Conservation (phyloP, 2,329 filamentous ascomycete species). For the Trichoderma sp. region DNA sequence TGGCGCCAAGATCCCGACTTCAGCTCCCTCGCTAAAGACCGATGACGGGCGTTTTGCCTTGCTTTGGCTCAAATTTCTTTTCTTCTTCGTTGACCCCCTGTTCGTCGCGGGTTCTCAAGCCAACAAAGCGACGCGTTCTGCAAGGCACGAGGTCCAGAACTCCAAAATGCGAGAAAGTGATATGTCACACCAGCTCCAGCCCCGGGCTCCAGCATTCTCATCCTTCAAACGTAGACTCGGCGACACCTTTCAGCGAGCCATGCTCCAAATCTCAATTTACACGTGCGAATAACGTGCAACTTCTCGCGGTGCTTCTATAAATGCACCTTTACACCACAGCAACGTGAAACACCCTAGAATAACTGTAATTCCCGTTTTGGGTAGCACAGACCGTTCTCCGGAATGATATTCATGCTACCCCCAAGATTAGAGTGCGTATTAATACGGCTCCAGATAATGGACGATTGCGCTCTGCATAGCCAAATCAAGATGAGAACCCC, state of each 20-base stretch:
- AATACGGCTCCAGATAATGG: background rate
- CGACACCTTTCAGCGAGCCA: background rate
- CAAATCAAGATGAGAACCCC: background rate
- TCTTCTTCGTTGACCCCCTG: background rate
- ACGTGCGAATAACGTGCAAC: background rate
- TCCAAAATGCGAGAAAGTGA: background rate
- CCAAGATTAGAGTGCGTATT: background rate
- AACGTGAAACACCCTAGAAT: background rate
- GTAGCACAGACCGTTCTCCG: background rate
- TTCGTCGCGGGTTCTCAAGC: background rate
- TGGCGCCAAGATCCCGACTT: background rate
- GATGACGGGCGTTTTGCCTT: background rate
- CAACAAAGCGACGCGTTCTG: background rate
- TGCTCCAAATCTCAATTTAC: background rate
- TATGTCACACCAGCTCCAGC: background rate
- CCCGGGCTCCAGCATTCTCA: background rate
- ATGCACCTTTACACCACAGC: background rate
- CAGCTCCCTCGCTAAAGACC: conserved; percentile 4
- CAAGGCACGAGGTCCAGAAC: background rate
- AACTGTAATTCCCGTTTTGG: background rate
- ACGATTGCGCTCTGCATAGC: background rate
- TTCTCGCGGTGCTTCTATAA: background rate
- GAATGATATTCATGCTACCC: conserved; percentile 1
- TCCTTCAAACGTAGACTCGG: background rate
- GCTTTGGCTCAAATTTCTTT: background rate